Conservation (phyloP, 2,329 filamentous ascomycete species). For the Aspergillus calidoustus region DNA sequence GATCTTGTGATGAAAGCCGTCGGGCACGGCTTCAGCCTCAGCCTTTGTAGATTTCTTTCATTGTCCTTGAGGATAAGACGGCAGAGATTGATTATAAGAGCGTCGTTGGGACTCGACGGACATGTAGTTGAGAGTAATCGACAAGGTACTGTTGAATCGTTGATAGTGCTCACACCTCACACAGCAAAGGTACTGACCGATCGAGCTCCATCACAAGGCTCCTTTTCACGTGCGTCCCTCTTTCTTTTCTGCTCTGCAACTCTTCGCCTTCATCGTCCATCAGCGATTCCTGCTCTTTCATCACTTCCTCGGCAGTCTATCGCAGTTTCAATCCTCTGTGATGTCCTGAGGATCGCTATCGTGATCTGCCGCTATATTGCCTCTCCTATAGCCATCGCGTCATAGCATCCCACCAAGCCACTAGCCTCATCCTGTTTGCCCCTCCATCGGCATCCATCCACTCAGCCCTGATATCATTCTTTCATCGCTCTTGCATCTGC, state of each 20-base stretch:
- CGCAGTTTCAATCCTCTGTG: background rate
- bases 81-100: conserved; percentile 3
- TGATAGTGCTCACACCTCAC: background rate
- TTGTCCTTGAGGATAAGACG: background rate
- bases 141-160: background rate
- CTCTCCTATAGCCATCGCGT: conserved; percentile 12
- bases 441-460: conserved; percentile 7
- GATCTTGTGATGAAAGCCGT: conserved; percentile 5
- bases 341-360: background rate
- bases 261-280: conserved; percentile 9
- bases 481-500: conserved; percentile 3
- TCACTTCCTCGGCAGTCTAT: background rate
- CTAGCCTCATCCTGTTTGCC: conserved; percentile 9
- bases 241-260: conserved; percentile 17
- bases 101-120: background rate
- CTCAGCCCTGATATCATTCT: conserved; percentile 13
- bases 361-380: conserved; percentile 7
- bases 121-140: background rate
- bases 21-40: conserved; percentile 12
- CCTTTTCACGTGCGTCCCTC: conserved; percentile 19
- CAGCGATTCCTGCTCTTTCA: conserved; percentile 1
- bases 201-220: conserved; percentile 16
- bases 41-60: conserved; percentile 7
- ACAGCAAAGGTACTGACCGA: background rate
- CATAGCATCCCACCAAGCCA: conserved; percentile 2